Conservation (phyloP, 2,329 filamentous ascomycete species). For the Stachybotrys chlorohalonatus region DNA sequence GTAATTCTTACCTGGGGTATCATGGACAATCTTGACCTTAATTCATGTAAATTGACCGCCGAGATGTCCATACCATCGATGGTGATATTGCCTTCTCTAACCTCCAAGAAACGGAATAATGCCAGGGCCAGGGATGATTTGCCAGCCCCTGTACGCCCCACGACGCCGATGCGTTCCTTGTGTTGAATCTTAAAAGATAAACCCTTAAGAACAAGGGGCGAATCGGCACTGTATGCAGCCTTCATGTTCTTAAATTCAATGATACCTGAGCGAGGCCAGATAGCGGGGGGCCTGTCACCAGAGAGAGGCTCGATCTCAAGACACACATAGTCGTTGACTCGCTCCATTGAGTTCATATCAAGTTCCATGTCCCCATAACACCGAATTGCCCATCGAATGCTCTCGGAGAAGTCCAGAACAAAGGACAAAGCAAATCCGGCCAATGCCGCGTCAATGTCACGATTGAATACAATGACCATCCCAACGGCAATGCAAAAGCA, state of each 20-base stretch:
- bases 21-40: constrained; percentile 59
- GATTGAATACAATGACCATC: constrained; percentile 51
- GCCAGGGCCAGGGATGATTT: constrained; percentile 62
- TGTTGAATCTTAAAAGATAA: constrained; percentile 52
- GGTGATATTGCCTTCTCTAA: constrained; percentile 47
- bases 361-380: constrained; percentile 64
- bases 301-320: constrained; percentile 52
- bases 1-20: constrained; percentile 44
- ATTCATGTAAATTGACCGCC: constrained; percentile 52
- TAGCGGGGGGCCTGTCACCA: constrained; percentile 47
- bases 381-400: constrained; percentile 57
- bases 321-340: constrained; percentile 58
- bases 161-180: constrained; percentile 56
- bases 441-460: constrained; percentile 56
- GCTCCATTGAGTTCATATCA: constrained; percentile 66
- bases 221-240: background rate
- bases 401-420: constrained; percentile 56
- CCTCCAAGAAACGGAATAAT: constrained; percentile 61
- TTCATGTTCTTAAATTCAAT: constrained; percentile 1
- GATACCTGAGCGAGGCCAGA: constrained; percentile 1
- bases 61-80: constrained; percentile 65
- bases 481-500: constrained; percentile 59
- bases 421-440: constrained; percentile 71
- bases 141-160: constrained; percentile 61
- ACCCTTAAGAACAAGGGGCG: constrained; percentile 51